Evolutionary conservation across 305 asterid genomes (phyloP), one percentile per base, ranked within the genome.

Genomic region (Rubia tinctorum): DNA sequence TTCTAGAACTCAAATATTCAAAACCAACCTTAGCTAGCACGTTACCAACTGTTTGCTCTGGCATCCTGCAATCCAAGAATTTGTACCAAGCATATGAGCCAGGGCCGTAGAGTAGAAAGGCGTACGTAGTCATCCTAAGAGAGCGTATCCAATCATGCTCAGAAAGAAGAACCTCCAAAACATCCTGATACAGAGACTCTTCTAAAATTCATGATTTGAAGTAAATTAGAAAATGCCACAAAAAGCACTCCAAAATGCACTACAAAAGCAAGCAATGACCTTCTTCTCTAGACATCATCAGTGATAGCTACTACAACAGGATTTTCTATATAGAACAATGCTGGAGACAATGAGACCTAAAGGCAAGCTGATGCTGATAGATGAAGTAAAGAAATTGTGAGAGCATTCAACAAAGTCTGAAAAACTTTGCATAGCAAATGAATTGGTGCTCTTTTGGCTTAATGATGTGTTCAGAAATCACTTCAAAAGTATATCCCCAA

Each of bases 1-100:
- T 10, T 40, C 18, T 42, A 49, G 20, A 73, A 44, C 9, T 62
- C 40, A 63, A 67, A 71, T 40, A 58, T 27, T 60, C 30, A 44
- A 60, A 69, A 56, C 20, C 43, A 72, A 90, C 99, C 97, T 89
- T 94, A 74, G 77, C 62, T 71, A 85, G 59, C 68, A 92, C 62
- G 82, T 87, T 94, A 80, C 83, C 85, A 75, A 88, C 75, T 53
- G 71, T 87, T 84, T 86, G 87, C 85, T 84, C 83, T 1, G 99
- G 98, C 95, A 94, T 89, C 74, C 80, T 68, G 61, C 69, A 89
- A 73, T 92, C 99, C 47, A 95, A 96, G 80, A 64, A 85, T 65
- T 86, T 89, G 87, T 95, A 95, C 98, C 99, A 95, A 22, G 87
- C 88, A 72, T 83, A 92, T 42, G 99, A 90, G 80, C 97, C 99